Conservation (phyloP, 2,329 filamentous ascomycete genomes). For the Sporothrix sp. region DNA sequence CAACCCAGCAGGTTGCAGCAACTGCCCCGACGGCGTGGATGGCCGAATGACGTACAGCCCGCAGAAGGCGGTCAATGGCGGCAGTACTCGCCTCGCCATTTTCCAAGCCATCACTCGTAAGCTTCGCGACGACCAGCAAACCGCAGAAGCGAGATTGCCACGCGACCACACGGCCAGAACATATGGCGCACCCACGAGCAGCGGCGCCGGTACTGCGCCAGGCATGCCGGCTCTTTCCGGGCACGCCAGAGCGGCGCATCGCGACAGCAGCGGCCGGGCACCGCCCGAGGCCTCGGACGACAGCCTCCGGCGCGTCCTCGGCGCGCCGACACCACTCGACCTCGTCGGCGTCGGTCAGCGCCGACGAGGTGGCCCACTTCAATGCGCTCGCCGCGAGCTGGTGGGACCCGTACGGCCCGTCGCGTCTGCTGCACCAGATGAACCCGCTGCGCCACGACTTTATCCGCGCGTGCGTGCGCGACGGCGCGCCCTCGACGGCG, state of each 20-base stretch:
- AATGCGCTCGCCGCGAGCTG: constrained; percentile 83
- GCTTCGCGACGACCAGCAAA: background rate
- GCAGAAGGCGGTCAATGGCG: constrained; percentile 8
- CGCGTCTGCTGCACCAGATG: constrained; percentile 90
- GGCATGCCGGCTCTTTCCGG: constrained; percentile 2
- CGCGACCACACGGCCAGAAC: background rate
- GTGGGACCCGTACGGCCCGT: constrained; percentile 95
- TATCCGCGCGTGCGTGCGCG: constrained; percentile 58
- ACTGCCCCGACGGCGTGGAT: constrained; percentile 6
- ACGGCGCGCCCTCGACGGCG: constrained; percentile 19
- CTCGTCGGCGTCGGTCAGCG: constrained; percentile 62
- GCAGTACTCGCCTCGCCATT: constrained; percentile 1
- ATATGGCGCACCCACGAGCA: constrained; percentile 9
- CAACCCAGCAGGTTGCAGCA: too few relatives aligned
- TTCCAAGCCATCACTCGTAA: background rate
- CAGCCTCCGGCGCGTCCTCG: background rate
- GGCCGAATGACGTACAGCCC: constrained; percentile 6
- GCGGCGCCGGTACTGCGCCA: constrained; percentile 10
- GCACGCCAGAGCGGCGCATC: background rate
- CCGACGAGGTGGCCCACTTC: constrained; percentile 88
- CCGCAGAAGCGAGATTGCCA: too few relatives aligned
- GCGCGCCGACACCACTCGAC: constrained; percentile 1
- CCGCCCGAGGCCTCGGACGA: background rate
- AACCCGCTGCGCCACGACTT: constrained; percentile 94
- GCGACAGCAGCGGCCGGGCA: background rate